phyloP scores from a whole-genome alignment of 202 grass and related monocot genomes.

The Brachypodium distachyon region DNA sequence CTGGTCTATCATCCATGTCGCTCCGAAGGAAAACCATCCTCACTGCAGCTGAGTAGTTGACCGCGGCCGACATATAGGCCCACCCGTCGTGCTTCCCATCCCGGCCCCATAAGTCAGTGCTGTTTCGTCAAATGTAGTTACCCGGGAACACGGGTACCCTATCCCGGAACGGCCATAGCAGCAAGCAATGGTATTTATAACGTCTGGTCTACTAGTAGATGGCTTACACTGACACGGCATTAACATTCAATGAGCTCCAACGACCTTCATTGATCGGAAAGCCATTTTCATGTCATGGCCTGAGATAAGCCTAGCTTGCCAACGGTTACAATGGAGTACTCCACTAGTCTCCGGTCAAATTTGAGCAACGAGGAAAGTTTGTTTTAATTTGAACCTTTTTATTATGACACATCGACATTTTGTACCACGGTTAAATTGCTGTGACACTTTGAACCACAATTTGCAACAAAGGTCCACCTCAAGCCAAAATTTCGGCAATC shows the following conservation, averaged over 20 bases:
- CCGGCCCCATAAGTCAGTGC: not conserved
- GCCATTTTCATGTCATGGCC: constrained; percentile 7
- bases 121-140: not conserved
- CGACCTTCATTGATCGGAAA: constrained; percentile 26
- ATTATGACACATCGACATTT: too few species aligned
- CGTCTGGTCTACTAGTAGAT: not conserved
- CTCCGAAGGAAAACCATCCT: not conserved
- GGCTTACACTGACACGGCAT: constrained; percentile 15
- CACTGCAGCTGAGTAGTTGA: not conserved
- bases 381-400: too few species aligned
- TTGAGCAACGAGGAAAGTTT: not conserved
- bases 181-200: not conserved
- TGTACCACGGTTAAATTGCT: too few species aligned
- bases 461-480: too few species aligned
- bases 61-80: not conserved
- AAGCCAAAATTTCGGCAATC: too few species aligned
- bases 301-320: not conserved
- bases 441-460: too few species aligned
- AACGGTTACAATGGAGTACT: not conserved
- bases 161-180: not conserved
- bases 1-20: not conserved
- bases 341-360: not conserved
- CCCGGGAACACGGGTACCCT: not conserved
- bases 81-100: not conserved
- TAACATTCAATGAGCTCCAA: constrained; percentile 16